These are phyloP conservation scores for Cryptosporidium ryanae DNA, from an alignment of 169 alveolate species.

Conservation along the genomic window DNA sequence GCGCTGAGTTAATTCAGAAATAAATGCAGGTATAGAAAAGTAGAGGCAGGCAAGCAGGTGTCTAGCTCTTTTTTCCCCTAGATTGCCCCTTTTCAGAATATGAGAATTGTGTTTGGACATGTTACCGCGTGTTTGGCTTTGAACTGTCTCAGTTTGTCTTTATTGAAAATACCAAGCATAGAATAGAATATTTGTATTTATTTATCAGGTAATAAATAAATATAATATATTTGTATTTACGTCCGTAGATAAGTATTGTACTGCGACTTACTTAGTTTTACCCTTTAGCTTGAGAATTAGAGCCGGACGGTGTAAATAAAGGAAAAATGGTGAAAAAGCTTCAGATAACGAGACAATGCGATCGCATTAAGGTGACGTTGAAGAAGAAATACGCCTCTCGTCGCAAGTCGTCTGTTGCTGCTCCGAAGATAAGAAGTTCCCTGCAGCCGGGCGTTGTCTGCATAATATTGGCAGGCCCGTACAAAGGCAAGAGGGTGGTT, in stretches of 20 bases:
- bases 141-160: conserved; percentile 72
- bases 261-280: neutral
- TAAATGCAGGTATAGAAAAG: no score
- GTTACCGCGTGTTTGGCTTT: conserved; percentile 37
- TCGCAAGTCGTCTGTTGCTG: conserved; percentile 76
- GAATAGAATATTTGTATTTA: conserved; percentile 20
- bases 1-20: no score
- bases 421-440: conserved; percentile 84
- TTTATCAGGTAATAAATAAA: neutral
- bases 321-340: conserved; percentile 47
- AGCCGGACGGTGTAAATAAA: neutral
- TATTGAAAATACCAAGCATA: neutral
- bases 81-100: no score
- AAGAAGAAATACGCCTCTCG: conserved; percentile 49
- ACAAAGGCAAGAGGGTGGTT: conserved; percentile 97
- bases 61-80: no score
- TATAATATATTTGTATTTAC: no score
- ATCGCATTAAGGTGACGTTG: conserved; percentile 55
- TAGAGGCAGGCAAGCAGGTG: no score
- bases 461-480: conserved; percentile 94
- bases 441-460: conserved; percentile 93
- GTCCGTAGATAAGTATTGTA: no score
- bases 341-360: conserved; percentile 52
- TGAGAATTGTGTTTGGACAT: no score
- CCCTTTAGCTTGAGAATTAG: neutral